Evolutionary conservation across 805 yeast genomes (phyloP).

Genomic region (Geotrichum ghanense): DNA sequence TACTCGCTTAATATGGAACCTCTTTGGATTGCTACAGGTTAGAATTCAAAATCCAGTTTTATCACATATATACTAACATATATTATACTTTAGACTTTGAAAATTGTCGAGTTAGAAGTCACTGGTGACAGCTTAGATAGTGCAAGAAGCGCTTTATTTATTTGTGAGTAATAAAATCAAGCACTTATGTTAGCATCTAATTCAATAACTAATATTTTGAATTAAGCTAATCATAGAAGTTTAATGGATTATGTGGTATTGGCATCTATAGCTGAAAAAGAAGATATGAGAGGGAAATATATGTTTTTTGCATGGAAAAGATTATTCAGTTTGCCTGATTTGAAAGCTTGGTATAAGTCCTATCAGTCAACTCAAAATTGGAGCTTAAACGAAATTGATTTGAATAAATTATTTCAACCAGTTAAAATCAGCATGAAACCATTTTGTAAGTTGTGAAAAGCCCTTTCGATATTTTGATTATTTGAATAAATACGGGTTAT

Average conservation of each 20-base stretch:
- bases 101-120: neutral
- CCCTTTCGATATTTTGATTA: too few species aligned
- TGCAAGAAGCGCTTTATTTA: neutral
- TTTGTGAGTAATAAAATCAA: neutral
- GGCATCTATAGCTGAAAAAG: slow-evolving; percentile 20
- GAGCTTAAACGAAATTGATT: slow-evolving; percentile 28
- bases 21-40: neutral
- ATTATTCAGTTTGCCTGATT: slow-evolving; percentile 49
- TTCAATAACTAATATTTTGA: neutral
- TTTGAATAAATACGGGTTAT: too few species aligned
- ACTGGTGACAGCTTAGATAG: neutral
- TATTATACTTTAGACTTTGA: neutral
- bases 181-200: neutral
- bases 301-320: slow-evolving; percentile 63
- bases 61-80: too few species aligned
- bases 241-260: slow-evolving; percentile 53
- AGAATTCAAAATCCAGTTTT: too few species aligned
- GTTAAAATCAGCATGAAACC: slow-evolving; percentile 14
- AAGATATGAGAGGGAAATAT: slow-evolving; percentile 21
- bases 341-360: slow-evolving; percentile 36
- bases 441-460: slow-evolving; percentile 1
- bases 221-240: slow-evolving; percentile 50
- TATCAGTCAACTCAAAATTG: slow-evolving; percentile 59
- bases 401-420: slow-evolving; percentile 19
- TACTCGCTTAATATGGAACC: neutral